phyloP scores from a whole-genome alignment of 148 eudicot species.

The Beta vulgaris region DNA sequence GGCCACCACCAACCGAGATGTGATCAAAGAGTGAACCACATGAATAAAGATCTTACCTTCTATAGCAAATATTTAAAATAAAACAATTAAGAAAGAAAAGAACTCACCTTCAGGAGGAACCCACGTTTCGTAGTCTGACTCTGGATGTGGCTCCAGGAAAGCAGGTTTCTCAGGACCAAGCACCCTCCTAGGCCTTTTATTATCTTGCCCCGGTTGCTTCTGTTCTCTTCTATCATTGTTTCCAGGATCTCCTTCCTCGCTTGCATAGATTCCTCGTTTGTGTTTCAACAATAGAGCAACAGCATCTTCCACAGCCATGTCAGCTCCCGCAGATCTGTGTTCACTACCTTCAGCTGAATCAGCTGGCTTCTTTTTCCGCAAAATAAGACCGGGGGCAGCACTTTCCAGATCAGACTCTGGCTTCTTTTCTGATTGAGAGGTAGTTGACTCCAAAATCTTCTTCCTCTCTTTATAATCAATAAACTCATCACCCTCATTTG shows the following conservation, averaged over 20 bases:
- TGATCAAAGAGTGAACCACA: neutral
- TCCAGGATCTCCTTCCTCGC: slow-evolving; percentile 43
- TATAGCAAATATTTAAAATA: no score
- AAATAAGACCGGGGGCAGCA: slow-evolving; percentile 90
- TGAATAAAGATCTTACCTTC: slow-evolving; percentile 48
- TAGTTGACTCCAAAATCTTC: slow-evolving; percentile 39
- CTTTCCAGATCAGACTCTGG: slow-evolving; percentile 52
- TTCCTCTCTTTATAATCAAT: slow-evolving; percentile 87
- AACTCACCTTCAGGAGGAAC: slow-evolving; percentile 87
- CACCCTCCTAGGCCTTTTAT: slow-evolving; percentile 53
- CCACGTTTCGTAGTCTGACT: slow-evolving; percentile 60
- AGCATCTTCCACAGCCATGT: slow-evolving; percentile 63
- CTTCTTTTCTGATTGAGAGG: slow-evolving; percentile 20
- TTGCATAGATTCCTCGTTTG: slow-evolving; percentile 50
- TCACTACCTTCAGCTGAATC: no score
- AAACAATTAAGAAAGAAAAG: no score
- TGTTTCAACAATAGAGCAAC: slow-evolving; percentile 86
- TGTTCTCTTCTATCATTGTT: slow-evolving; percentile 21
- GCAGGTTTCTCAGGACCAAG: slow-evolving; percentile 85
- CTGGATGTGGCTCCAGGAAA: slow-evolving; percentile 33
- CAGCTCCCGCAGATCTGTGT: slow-evolving; percentile 36
- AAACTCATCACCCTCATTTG: slow-evolving; percentile 55
- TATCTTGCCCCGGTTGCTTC: slow-evolving; percentile 36
- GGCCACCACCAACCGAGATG: slow-evolving; percentile 2
- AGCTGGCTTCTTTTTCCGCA: slow-evolving; percentile 73